Conservation (phyloP, 1,139 yeast species). For the Sporopachydermia cereana region DNA sequence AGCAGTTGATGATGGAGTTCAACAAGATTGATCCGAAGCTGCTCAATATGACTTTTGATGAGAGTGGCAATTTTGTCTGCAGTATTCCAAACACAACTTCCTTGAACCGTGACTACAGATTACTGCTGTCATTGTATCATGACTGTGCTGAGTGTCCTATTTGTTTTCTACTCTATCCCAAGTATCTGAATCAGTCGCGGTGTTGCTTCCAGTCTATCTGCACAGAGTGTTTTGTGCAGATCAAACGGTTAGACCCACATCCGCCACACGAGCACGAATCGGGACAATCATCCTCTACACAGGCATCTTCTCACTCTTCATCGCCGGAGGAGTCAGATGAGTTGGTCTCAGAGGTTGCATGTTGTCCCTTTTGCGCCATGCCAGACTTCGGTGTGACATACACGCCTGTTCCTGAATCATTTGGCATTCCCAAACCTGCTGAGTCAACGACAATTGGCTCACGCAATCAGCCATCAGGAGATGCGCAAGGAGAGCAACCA, state of each 20-base stretch:
- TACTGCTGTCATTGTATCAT: constrained; percentile 38
- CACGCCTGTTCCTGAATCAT: constrained; percentile 39
- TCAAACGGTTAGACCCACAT: constrained; percentile 89
- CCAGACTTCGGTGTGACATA: constrained; percentile 79
- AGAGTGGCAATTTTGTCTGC: neutral
- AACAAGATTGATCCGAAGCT: constrained; percentile 2
- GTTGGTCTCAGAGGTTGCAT: constrained; percentile 75
- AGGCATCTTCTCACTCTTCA: constrained; percentile 14
- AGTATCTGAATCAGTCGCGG: constrained; percentile 65
- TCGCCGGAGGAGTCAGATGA: constrained; percentile 38
- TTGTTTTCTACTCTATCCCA: constrained; percentile 81
- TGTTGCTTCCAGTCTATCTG: constrained; percentile 93
- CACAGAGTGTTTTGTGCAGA: constrained; percentile 94
- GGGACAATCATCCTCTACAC: constrained; percentile 8
- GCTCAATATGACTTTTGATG: neutral
- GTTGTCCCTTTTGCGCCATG: constrained; percentile 90
- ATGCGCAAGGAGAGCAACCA: neutral
- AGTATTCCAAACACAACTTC: constrained; percentile 1
- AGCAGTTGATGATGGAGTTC: constrained; percentile 39
- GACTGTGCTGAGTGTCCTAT: constrained; percentile 82
- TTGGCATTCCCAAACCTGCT: constrained; percentile 18
- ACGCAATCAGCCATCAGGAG: neutral
- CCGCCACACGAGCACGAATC: constrained; percentile 62
- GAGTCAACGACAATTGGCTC: neutral
- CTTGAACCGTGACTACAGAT: neutral